Base-by-base conservation (phyloP, 2,329 filamentous ascomycete species). In the Sporothrix sp. region DNA sequence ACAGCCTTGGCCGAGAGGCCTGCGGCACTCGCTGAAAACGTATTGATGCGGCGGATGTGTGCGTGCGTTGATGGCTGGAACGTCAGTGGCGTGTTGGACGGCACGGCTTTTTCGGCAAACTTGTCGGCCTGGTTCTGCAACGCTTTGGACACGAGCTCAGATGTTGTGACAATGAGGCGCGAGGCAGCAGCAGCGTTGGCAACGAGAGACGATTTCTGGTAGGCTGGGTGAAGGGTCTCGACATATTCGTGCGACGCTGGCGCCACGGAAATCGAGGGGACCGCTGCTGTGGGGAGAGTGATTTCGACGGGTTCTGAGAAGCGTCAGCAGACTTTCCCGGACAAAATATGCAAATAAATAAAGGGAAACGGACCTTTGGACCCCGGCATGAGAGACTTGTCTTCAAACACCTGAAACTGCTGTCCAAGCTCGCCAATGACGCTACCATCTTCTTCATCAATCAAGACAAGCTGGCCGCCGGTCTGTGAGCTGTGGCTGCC, bases 381-480 rank as follows among this genome's bases (percentile, higher is more conserved):
- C n/a, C 93, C 93, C 14, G 84, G 82, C 63, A 84, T 81, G 55
- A 98, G 74, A 46, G 74, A 76, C 25, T 79, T 73, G 57, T 90
- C 80, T 62, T 96, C 89, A 14, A 91, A 74, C 16, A 60, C 57
- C 23, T 56, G 43, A 30, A 56, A 57, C 23, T 57, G 54, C 7
- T 58, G 54, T 21, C 57, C 52, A 3, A 60, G 53, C 46, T 98
- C 91, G 40, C 93, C 93, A 25, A 98, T 86, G 8, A 98, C 86
- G 59, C 87, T 94, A 48, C 93, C 93, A 67, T 98, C 86, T 64
- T 97, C 91, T 67, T 98, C 93, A 62, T 98, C 89, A 14, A 98
- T 74, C 9, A 98, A 75, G 5, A 98, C 91, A 59, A 96, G 91
- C 65, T 93, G 82, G 14, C 90, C 87, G 32, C 78, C 65, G 50